Evolutionary conservation across 306 rosid species (phyloP).

Genomic region (Rosa multiflora): DNA sequence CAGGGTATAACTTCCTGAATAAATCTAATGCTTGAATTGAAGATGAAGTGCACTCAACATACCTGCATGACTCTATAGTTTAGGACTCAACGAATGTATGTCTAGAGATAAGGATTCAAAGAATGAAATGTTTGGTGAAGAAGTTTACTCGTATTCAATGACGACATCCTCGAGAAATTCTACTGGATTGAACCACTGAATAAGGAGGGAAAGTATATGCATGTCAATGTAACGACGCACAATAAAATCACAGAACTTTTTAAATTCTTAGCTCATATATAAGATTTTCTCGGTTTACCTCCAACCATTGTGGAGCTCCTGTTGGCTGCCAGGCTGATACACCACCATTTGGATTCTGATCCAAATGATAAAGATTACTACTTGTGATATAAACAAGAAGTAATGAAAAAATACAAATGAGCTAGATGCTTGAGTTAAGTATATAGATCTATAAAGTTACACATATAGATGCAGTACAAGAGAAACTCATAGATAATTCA

Average conservation of each 20-base stretch:
- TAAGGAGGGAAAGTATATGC: not conserved
- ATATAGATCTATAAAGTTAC: no score
- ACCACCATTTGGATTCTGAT: slow-evolving; percentile 65
- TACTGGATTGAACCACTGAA: slow-evolving; percentile 43
- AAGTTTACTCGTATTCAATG: slow-evolving; percentile 38
- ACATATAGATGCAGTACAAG: not conserved
- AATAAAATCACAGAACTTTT: not conserved
- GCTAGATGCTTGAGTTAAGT: not conserved
- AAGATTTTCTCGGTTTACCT: slow-evolving; percentile 1
- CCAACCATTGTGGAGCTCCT: slow-evolving; percentile 33
- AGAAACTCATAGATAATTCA: not conserved
- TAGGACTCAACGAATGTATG: not conserved
- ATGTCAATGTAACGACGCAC: not conserved
- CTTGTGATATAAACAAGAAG: not conserved
- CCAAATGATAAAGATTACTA: not conserved
- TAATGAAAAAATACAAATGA: not conserved
- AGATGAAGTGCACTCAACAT: slow-evolving; percentile 37
- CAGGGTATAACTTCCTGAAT: slow-evolving; percentile 33
- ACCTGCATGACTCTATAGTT: slow-evolving; percentile 18
- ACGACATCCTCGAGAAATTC: slow-evolving; percentile 33
- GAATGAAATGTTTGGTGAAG: not conserved
- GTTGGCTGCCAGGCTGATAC: slow-evolving; percentile 40
- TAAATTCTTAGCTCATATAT: not conserved
- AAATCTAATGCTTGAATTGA: slow-evolving; percentile 28
- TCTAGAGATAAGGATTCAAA: not conserved